A percentile compares a stretch with the other conserved stretches of the same genome.
Conservation (phyloP, 805 yeast species). For the Candida michaelii region DNA sequence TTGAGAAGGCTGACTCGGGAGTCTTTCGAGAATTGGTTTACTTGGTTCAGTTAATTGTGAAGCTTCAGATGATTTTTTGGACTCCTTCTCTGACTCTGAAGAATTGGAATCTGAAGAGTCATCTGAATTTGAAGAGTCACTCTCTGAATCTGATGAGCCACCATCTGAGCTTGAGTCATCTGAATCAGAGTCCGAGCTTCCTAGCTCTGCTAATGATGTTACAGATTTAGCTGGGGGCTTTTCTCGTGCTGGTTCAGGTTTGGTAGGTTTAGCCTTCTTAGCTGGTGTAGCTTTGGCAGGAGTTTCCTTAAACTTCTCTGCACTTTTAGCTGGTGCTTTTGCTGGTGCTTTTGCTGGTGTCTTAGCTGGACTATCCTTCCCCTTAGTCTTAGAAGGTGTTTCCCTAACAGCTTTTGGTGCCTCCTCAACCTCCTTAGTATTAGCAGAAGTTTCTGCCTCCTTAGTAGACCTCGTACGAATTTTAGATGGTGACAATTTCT, state of each 20-base stretch:
- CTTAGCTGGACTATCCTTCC: conserved; percentile 1
- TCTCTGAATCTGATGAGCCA: conserved; percentile 12
- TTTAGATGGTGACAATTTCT: no score
- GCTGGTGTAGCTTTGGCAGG: background rate
- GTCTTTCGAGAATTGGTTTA: conserved; percentile 2
- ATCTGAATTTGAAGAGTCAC: conserved; percentile 14
- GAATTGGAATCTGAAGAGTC: conserved; percentile 15
- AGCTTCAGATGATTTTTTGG: background rate
- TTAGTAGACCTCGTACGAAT: no score
- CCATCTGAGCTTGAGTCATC: conserved; percentile 10
- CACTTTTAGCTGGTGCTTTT: background rate
- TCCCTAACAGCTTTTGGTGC: no score
- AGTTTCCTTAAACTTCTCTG: background rate
- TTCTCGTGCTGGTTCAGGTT: background rate
- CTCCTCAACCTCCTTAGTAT: no score
- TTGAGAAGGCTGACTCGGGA: conserved; percentile 4
- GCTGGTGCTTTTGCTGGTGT: background rate
- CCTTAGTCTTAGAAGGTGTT: no score
- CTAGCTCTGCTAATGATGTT: background rate
- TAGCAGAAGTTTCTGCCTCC: no score
- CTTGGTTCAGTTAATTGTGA: conserved; percentile 1
- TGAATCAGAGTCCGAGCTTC: background rate
- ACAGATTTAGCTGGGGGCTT: background rate
- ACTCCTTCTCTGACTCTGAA: conserved; percentile 6
- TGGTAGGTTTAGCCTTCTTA: background rate